Conservation (phyloP, 2,329 filamentous ascomycete species). For the Calycina marina region DNA sequence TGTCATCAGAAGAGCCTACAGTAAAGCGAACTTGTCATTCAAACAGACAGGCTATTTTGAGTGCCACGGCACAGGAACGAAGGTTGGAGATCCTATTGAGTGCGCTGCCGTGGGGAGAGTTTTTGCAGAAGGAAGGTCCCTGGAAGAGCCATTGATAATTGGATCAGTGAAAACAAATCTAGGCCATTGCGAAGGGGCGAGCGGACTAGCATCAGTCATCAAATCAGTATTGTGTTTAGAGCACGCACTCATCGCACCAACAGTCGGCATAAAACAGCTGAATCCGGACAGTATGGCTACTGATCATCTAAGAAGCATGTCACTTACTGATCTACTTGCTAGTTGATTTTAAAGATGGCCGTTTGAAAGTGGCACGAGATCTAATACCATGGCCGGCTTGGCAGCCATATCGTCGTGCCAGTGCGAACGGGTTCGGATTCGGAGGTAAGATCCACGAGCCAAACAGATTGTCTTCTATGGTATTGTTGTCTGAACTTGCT, state of each 20-base stretch:
- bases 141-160: slow-evolving; percentile 2
- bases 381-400: not conserved
- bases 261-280: not conserved
- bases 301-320: too few relatives aligned
- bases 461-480: too few relatives aligned
- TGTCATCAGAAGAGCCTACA: slow-evolving; percentile 16
- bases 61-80: slow-evolving; percentile 8
- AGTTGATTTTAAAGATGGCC: not conserved
- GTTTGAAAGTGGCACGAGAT: not conserved
- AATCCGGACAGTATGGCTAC: not conserved
- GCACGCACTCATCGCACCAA: not conserved
- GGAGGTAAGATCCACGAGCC: not conserved
- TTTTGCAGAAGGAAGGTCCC: slow-evolving; percentile 1
- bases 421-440: not conserved
- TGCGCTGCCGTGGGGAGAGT: slow-evolving; percentile 2
- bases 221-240: not conserved
- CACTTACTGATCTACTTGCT: too few relatives aligned
- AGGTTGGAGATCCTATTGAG: slow-evolving; percentile 8
- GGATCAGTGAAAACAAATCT: slow-evolving; percentile 14
- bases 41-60: slow-evolving; percentile 11
- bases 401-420: not conserved
- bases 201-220: not conserved
- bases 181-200: slow-evolving; percentile 14
- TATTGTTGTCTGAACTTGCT: too few relatives aligned
- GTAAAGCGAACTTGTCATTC: not conserved